phyloP scores from a whole-genome alignment of 768 basidiomycete genomes.

The Obba rivulosa region DNA sequence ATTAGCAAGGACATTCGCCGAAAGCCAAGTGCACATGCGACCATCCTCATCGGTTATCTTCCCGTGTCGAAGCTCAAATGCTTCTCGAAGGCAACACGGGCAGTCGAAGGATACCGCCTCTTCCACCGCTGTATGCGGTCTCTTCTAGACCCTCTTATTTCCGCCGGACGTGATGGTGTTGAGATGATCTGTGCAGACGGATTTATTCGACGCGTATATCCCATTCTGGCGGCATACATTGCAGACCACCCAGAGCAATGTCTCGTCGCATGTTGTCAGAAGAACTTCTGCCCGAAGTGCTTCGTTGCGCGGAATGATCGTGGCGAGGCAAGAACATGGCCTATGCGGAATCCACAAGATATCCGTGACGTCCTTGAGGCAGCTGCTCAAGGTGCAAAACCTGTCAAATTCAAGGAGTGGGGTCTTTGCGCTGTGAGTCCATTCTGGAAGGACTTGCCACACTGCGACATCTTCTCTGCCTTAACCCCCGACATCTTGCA shows the following conservation, averaged over 20 bases:
- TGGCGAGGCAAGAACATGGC: slow-evolving; percentile 4
- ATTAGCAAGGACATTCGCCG: slow-evolving; percentile 17
- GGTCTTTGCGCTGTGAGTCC: slow-evolving; percentile 22
- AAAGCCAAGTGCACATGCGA: slow-evolving; percentile 11
- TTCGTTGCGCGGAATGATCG: slow-evolving; percentile 3
- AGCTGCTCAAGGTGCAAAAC: background rate
- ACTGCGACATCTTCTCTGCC: slow-evolving; percentile 32
- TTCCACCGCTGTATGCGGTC: slow-evolving; percentile 19
- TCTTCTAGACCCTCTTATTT: slow-evolving; percentile 16
- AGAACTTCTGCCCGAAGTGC: slow-evolving; percentile 21
- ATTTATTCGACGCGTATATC: slow-evolving; percentile 10
- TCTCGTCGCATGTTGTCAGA: slow-evolving; percentile 13
- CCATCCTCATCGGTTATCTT: slow-evolving; percentile 26
- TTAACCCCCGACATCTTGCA: slow-evolving; percentile 41
- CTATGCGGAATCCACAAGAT: slow-evolving; percentile 1
- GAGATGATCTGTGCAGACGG: slow-evolving; percentile 19
- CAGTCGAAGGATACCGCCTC: slow-evolving; percentile 15
- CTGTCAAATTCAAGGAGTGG: slow-evolving; percentile 3
- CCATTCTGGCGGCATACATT: slow-evolving; percentile 20
- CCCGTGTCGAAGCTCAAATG: slow-evolving; percentile 25
- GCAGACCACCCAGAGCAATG: slow-evolving; percentile 26
- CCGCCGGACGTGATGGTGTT: slow-evolving; percentile 18
- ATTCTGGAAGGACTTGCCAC: slow-evolving; percentile 39
- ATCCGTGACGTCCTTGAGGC: background rate
- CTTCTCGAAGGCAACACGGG: slow-evolving; percentile 11